These are phyloP conservation scores for Trichoderma lentiforme DNA, from an alignment of 2,329 filamentous ascomycete species.

Conservation along the genomic window DNA sequence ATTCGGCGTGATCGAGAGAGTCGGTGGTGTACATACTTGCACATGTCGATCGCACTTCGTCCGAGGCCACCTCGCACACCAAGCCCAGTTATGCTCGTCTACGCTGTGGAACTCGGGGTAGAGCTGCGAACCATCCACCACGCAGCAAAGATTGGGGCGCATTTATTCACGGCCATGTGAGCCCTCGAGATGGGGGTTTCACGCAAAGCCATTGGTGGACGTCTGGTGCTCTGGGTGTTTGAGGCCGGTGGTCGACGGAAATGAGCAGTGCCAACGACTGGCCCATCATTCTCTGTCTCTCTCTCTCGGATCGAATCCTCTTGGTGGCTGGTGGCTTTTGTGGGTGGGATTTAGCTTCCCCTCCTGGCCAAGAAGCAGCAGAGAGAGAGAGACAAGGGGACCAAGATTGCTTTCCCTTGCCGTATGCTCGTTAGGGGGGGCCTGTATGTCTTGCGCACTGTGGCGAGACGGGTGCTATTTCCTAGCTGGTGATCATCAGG, in stretches of 20 bases:
- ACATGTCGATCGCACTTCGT: constrained; percentile 1
- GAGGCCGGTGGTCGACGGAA: neutral
- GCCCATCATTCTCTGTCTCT: neutral
- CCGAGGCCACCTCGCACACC: neutral
- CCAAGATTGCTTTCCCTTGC: neutral
- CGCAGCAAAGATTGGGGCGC: constrained; percentile 27
- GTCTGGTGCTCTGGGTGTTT: constrained; percentile 4
- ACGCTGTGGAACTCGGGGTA: neutral
- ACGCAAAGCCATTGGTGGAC: constrained; percentile 4
- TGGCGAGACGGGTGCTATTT: constrained; percentile 16
- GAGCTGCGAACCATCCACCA: neutral
- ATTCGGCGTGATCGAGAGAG: neutral
- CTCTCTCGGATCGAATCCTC: neutral
- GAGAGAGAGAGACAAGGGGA: neutral
- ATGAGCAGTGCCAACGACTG: neutral
- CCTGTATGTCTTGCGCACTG: constrained; percentile 13
- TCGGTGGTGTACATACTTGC: neutral
- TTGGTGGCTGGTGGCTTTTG: neutral
- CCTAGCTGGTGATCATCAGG: constrained; percentile 19
- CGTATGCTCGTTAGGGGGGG: neutral
- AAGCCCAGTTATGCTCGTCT: neutral
- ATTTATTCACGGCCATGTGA: constrained; percentile 30
- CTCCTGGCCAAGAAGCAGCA: neutral
- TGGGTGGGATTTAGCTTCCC: neutral
- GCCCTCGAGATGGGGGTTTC: constrained; percentile 11